Base-by-base conservation (phyloP, 1,284 basidiomycete species). In the Ceratobasidium sp. region DNA sequence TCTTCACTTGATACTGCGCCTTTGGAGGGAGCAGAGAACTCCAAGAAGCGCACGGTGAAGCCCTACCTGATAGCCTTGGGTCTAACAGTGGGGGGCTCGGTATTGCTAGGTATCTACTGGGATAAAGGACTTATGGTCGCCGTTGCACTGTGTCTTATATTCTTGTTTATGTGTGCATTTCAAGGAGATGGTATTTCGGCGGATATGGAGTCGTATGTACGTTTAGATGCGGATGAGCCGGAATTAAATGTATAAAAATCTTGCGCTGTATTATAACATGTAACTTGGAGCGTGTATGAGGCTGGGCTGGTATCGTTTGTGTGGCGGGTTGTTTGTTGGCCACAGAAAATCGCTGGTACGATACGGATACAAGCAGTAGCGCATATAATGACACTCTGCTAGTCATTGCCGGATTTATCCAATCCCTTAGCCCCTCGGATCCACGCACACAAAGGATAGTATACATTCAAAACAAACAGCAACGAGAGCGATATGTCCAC, bases 101-200 rank as follows among this genome's bases (percentile, higher is more conserved):
- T 69, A 23, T 30, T 69, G 20, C 38, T 69, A 10, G 67, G 67
- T 8, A 50, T 55, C 18, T 69, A 69, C 23, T 69, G 67, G 67
- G 67, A 69, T n/a, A 69, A 44, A 27, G 67, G 67, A 23, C 38
- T 69, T 20, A 41, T 69, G n/a, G 54, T 69, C 16, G 67, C 50
- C 41, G 38, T 69, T 38, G 50, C 50, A 20, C 52, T 69, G 8
- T 69, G 50, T 50, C 16, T 54, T 23, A 55, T 69, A 20, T 55
- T 69, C 38, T 44, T 69, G 50, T n/a, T 69, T 20, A 55, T 69
- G 54, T 69, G 67, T 41, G 67, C 54, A 27, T 38, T 55, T 10
- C 67, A 69, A 16, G 67, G 67, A 55, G 67, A 69, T 27, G 67
- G 67, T 4, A 69, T 69, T 23, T 69, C 67, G 55, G 67, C 50